Percentiles rank a stretch among this genome's conserved stretches.
Evolutionary conservation across 75 land plant species (phyloP).

Genomic region (Gnetum montanum): DNA sequence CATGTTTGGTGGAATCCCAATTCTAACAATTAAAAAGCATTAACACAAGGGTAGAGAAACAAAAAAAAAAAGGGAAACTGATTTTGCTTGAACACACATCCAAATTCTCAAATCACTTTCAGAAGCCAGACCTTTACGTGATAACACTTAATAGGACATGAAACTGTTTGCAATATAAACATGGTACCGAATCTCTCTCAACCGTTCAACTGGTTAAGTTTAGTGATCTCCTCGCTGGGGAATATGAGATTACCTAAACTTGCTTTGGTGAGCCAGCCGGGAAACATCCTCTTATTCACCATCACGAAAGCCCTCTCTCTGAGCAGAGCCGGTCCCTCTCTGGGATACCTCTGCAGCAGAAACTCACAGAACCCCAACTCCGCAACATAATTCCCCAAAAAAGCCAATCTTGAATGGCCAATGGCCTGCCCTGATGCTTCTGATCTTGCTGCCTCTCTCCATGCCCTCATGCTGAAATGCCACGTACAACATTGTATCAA

Average conservation of each 20-base stretch:
- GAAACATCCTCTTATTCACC: slow-evolving; percentile 65
- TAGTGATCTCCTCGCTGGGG: slow-evolving; percentile 63
- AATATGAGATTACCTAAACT: slow-evolving; percentile 75
- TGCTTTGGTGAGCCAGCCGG: slow-evolving; percentile 71
- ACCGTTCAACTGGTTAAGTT: slow-evolving; percentile 34
- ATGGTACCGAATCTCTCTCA: no score
- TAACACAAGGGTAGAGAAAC: no score
- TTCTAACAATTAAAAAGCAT: no score
- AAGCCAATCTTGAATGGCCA: slow-evolving; percentile 80
- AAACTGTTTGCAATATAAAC: no score
- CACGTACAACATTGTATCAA: slow-evolving; percentile 70
- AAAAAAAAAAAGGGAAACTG: no score
- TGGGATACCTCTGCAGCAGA: slow-evolving; percentile 80
- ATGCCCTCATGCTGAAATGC: slow-evolving; percentile 81
- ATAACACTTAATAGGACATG: no score
- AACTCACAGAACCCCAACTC: slow-evolving; percentile 70
- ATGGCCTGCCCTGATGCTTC: slow-evolving; percentile 46
- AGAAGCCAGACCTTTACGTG: no score
- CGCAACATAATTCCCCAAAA: slow-evolving; percentile 75
- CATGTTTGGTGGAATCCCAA: no score
- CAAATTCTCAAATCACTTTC: no score
- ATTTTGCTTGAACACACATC: no score
- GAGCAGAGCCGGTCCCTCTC: slow-evolving; percentile 69
- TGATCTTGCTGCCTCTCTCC: slow-evolving; percentile 26
- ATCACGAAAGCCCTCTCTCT: slow-evolving; percentile 80